These are phyloP conservation scores for Pleomassaria siparia DNA, from an alignment of 2,329 filamentous ascomycete genomes.

Conservation along the genomic window DNA sequence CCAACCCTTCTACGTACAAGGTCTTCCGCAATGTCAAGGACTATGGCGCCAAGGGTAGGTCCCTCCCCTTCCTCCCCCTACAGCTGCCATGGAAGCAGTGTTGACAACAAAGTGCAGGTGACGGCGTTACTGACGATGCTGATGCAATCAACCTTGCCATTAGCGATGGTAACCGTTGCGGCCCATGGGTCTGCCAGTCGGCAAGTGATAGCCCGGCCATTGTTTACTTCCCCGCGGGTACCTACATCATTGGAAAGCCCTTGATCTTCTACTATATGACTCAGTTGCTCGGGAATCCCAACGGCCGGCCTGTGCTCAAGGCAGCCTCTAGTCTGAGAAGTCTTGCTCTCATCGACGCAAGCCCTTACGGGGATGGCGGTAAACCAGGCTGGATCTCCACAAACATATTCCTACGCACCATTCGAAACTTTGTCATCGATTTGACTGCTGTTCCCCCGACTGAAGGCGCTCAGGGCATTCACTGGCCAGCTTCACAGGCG, in stretches of 20 bases:
- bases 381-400: slow-evolving; percentile 53
- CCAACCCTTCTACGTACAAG: slow-evolving; percentile 42
- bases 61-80: too few species aligned
- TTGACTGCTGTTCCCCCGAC: slow-evolving; percentile 52
- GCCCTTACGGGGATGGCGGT: slow-evolving; percentile 50
- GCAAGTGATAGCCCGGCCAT: slow-evolving; percentile 57
- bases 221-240: slow-evolving; percentile 61
- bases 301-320: slow-evolving; percentile 57
- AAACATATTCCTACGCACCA: slow-evolving; percentile 65
- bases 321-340: slow-evolving; percentile 56
- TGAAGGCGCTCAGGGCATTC: slow-evolving; percentile 50
- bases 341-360: slow-evolving; percentile 61
- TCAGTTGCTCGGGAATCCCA: slow-evolving; percentile 63
- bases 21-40: slow-evolving; percentile 50
- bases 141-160: slow-evolving; percentile 57
- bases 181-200: slow-evolving; percentile 46
- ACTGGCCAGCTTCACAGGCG: slow-evolving; percentile 52
- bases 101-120: slow-evolving; percentile 22
- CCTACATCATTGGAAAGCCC: slow-evolving; percentile 52
- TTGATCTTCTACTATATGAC: slow-evolving; percentile 68
- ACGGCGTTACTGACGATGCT: slow-evolving; percentile 50
- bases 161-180: slow-evolving; percentile 46
- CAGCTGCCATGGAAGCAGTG: neutral
- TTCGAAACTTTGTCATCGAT: slow-evolving; percentile 67
- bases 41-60: slow-evolving; percentile 46